Base-by-base conservation (phyloP, 495 filamentous ascomycete species). In the Cairneyella variabilis region DNA sequence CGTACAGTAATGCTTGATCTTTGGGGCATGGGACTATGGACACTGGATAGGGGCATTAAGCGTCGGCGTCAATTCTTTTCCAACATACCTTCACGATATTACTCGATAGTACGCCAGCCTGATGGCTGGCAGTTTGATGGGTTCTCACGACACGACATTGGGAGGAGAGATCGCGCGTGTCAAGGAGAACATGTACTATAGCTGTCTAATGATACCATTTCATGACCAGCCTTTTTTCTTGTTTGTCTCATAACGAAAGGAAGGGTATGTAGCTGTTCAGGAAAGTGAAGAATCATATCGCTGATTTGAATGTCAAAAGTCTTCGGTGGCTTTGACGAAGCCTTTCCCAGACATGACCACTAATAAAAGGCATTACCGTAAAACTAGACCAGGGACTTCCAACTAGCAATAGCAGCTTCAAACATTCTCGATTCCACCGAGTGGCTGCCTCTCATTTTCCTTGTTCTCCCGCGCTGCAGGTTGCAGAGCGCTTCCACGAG, bases 341-440 rank as follows among this genome's bases (percentile, higher is more conserved):
- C n/a, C n/a, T n/a, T n/a, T n/a, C n/a, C n/a, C n/a, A n/a, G n/a
- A n/a, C n/a, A n/a, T n/a, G n/a, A n/a, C n/a, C n/a, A n/a, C n/a
- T n/a, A n/a, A n/a, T n/a, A n/a, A n/a, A n/a, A n/a, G n/a, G n/a
- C n/a, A n/a, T n/a, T n/a, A n/a, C n/a, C n/a, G n/a, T n/a, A n/a
- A n/a, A n/a, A n/a, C n/a, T n/a, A n/a, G n/a, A n/a, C n/a, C n/a
- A n/a, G n/a, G n/a, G n/a, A n/a, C n/a, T n/a, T n/a, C n/a, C n/a
- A n/a, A n/a, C n/a, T n/a, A n/a, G n/a, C n/a, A n/a, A n/a, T n/a
- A 18, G 30, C 12, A 28, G n/a, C 22, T 37, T 39, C 32, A 47
- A 38, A 59, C 27, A 32, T 63, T 63, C 23, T 60, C 54, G 42
- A 64, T 58, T 34, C 46, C 50, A 36, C 54, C 40, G 12, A 64